phyloP scores from a whole-genome alignment of 495 filamentous ascomycete genomes.

The Hypoxylon perforatum region DNA sequence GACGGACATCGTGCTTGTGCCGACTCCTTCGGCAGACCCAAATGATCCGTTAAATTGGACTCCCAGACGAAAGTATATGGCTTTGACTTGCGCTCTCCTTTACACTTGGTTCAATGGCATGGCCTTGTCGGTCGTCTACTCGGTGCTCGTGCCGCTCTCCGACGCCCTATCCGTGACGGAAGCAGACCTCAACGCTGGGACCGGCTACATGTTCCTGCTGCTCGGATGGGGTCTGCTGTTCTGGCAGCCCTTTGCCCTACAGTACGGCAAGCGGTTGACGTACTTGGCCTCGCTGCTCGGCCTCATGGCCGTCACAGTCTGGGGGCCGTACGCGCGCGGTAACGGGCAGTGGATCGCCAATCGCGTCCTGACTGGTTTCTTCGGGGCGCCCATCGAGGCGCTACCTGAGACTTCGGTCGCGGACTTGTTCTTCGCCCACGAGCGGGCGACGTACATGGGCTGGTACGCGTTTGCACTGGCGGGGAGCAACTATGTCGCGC shows the following conservation, averaged over 20 bases:
- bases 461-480: slow-evolving; percentile 71
- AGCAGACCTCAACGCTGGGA: slow-evolving; percentile 61
- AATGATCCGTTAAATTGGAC: slow-evolving; percentile 74
- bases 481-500: slow-evolving; percentile 73
- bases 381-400: slow-evolving; percentile 72
- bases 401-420: slow-evolving; percentile 70
- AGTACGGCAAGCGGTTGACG: slow-evolving; percentile 73
- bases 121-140: slow-evolving; percentile 69
- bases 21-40: slow-evolving; percentile 66
- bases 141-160: slow-evolving; percentile 68
- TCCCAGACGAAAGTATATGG: slow-evolving; percentile 63
- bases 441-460: slow-evolving; percentile 72
- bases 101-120: slow-evolving; percentile 73
- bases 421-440: slow-evolving; percentile 75
- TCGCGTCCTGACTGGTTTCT: slow-evolving; percentile 70
- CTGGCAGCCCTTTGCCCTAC: slow-evolving; percentile 75
- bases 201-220: slow-evolving; percentile 72
- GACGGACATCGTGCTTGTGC: slow-evolving; percentile 68
- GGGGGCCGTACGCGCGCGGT: slow-evolving; percentile 58
- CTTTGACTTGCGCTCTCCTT: slow-evolving; percentile 59
- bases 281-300: slow-evolving; percentile 70
- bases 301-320: slow-evolving; percentile 54
- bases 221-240: slow-evolving; percentile 73
- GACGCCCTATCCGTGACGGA: slow-evolving; percentile 65
- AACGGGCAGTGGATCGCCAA: slow-evolving; percentile 74